Base-by-base conservation (phyloP, 257 asterid genomes). In the Fraxinus pennsylvanica region DNA sequence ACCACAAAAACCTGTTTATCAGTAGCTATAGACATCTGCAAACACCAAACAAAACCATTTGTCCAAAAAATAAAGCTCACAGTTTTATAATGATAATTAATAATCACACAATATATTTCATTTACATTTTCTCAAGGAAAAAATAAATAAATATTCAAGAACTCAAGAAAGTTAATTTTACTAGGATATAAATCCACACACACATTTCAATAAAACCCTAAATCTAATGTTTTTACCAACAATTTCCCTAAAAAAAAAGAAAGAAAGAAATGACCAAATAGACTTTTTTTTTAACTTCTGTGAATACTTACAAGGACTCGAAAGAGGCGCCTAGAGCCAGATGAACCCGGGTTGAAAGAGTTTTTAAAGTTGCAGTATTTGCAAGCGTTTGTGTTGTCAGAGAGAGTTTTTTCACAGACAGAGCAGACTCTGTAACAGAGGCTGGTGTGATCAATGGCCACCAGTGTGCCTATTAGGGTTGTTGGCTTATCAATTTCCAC, bases 21-120 rank as follows among this genome's bases (percentile, higher is more conserved):
- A 1, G 96, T 91, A 76, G 96, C 97, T 79, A 92, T 82, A 21
- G 97, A 94, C 86, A 92, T 68, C 97, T 94, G 92, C 88, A 86
- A 81, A 81, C 52, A 63, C 29, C 71, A 73, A 50, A 45, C 9
- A 59, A 63, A 45, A 52, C 6, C 68, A 14, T 9, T 69, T 74
- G 10, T 50, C 6, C 38, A 50, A 71, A 6, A 41, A 43, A 36
- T 22, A 39, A 21, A n/a, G 50, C 22, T 17, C 3, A 33, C 45
- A 25, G 4, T 19, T n/a, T 5, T 54, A 9, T 15, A 19, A 54
- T n/a, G n/a, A 54, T n/a, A 19, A 4, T 19, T 19, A 36, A 70
- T 27, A 70, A 3, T 70, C 17, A 38, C 25, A 3, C 21, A 71
- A 38, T 8, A 9, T 38, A 27, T 29, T 36, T 19, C 13, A 39